These are phyloP conservation scores for Fusarium compactum DNA, from an alignment of 2,329 filamentous ascomycete species.

Conservation along the genomic window DNA sequence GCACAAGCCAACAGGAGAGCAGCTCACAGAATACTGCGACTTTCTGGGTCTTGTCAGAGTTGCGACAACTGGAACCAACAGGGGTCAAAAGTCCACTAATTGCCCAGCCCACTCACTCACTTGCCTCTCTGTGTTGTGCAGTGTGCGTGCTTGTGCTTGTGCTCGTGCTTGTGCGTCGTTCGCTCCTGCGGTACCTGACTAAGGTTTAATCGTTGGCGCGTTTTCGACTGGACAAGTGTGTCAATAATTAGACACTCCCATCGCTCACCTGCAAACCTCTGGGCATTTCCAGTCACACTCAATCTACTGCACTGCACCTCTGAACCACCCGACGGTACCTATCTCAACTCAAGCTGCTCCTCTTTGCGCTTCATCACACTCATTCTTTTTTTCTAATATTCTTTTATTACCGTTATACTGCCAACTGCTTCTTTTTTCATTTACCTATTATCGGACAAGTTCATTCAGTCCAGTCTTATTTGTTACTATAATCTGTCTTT, in stretches of 20 bases:
- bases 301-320: slow-evolving; percentile 6
- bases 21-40: slow-evolving; percentile 30
- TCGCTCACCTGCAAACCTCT: slow-evolving; percentile 28
- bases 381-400: slow-evolving; percentile 24
- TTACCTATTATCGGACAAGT: neutral
- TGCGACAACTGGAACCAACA: slow-evolving; percentile 36
- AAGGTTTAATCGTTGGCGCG: slow-evolving; percentile 22
- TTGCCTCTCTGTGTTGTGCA: slow-evolving; percentile 28
- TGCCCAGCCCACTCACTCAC: slow-evolving; percentile 28
- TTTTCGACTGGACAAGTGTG: slow-evolving; percentile 24
- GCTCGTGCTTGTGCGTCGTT: slow-evolving; percentile 24
- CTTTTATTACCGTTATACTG: slow-evolving; percentile 1
- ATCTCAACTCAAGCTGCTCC: slow-evolving; percentile 15
- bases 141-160: slow-evolving; percentile 15
- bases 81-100: slow-evolving; percentile 35
- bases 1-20: slow-evolving; percentile 26
- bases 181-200: slow-evolving; percentile 31
- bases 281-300: slow-evolving; percentile 30
- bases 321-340: slow-evolving; percentile 18
- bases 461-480: neutral
- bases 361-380: slow-evolving; percentile 15
- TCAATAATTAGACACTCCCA: slow-evolving; percentile 38
- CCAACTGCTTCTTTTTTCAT: neutral
- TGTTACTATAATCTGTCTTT: slow-evolving; percentile 6
- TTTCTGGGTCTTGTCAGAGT: slow-evolving; percentile 3